Conservation (phyloP, 371 early-diverging fungal species). For the Rhizopus delemar region DNA sequence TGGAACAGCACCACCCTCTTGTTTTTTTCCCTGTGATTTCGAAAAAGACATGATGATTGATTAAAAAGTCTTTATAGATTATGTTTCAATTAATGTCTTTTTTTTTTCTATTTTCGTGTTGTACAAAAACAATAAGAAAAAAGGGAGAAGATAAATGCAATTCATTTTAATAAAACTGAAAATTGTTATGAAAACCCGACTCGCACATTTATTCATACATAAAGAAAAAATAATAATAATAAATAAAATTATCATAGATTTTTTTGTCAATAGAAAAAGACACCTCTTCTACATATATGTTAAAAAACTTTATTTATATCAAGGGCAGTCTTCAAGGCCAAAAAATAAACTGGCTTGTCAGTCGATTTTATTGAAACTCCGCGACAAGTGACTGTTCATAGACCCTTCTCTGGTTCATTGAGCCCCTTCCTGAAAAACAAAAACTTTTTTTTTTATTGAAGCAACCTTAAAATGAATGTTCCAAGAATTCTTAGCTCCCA, state of each 20-base stretch:
- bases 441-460: constrained; percentile 4
- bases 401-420: neutral
- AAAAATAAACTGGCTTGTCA: neutral
- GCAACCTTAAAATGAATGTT: neutral
- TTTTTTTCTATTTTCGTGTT: constrained; percentile 1
- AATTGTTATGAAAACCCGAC: neutral
- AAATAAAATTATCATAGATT: too few species aligned
- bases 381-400: neutral
- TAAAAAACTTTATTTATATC: too few species aligned
- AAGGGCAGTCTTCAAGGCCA: neutral
- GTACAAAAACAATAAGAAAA: constrained; percentile 5
- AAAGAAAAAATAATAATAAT: neutral
- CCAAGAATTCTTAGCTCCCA: neutral
- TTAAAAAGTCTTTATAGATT: neutral
- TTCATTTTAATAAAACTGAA: neutral
- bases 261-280: too few species aligned
- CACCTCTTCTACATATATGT: too few species aligned
- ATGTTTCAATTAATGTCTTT: neutral
- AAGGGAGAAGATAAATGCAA: neutral
- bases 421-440: neutral
- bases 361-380: neutral
- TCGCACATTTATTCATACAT: neutral
- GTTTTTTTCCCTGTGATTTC: constrained; percentile 44
- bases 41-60: constrained; percentile 15
- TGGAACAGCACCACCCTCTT: constrained; percentile 19